phyloP scores from a whole-genome alignment of 257 asterid genomes.

The Coffea canephora region DNA sequence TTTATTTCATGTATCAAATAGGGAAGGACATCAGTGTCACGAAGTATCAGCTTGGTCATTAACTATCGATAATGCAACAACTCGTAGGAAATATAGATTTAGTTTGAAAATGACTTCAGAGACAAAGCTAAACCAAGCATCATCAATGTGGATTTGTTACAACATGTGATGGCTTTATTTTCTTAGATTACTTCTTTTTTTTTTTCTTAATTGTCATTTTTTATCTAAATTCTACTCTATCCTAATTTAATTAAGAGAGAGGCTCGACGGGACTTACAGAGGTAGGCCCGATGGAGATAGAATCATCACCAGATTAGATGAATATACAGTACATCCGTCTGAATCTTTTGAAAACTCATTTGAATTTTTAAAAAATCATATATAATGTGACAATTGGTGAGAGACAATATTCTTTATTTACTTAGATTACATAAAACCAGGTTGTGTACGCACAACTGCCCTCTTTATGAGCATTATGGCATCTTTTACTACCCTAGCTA shows the following conservation, averaged over 20 bases:
- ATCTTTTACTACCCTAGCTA: constrained; percentile 2
- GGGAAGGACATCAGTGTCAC: neutral
- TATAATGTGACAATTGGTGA: too few relatives aligned
- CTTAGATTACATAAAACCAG: neutral
- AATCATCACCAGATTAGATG: too few relatives aligned
- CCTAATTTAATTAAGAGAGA: too few relatives aligned
- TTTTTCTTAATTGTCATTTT: too few relatives aligned
- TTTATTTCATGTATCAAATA: neutral
- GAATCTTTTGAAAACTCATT: too few relatives aligned
- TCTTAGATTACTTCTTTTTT: neutral
- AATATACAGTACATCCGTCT: too few relatives aligned
- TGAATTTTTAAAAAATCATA: too few relatives aligned
- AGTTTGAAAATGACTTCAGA: neutral
- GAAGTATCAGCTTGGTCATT: neutral
- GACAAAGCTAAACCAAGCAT: neutral
- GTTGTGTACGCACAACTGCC: neutral
- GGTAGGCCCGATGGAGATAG: too few relatives aligned
- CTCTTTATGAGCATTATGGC: neutral
- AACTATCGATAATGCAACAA: neutral
- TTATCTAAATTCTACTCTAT: too few relatives aligned
- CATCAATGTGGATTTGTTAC: neutral
- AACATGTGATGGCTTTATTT: neutral
- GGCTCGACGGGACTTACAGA: too few relatives aligned
- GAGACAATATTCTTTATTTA: too few relatives aligned
- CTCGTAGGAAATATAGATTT: neutral